Conservation (phyloP, 2,329 filamentous ascomycete genomes). For the Colletotrichum gloeosporioides region DNA sequence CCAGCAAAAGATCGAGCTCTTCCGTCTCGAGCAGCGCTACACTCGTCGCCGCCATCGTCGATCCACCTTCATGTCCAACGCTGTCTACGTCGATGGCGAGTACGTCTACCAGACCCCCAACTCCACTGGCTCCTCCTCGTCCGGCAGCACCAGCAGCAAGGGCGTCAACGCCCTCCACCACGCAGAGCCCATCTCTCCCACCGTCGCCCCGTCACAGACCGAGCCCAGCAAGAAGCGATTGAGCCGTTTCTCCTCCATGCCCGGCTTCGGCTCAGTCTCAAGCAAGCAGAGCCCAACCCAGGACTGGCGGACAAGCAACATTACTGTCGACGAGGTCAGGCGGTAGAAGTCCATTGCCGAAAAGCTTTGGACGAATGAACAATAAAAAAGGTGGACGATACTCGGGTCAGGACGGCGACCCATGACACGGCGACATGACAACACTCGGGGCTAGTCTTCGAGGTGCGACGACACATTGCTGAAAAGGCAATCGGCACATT, state of each 20-base stretch:
- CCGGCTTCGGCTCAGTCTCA: conserved; percentile 53
- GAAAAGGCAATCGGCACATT: conserved; percentile 8
- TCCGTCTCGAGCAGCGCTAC: conserved; percentile 94
- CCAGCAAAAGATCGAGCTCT: conserved; percentile 81
- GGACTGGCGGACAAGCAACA: conserved; percentile 46
- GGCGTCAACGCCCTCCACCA: conserved; percentile 42
- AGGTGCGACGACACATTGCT: conserved; percentile 15
- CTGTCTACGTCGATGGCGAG: conserved; percentile 93
- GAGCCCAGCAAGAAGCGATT: conserved; percentile 51
- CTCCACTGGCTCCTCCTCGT: conserved; percentile 61
- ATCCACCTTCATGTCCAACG: conserved; percentile 87
- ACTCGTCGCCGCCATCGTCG: conserved; percentile 86
- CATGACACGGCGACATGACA: conserved; percentile 16
- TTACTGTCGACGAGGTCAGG: conserved; percentile 25
- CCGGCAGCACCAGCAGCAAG: conserved; percentile 40
- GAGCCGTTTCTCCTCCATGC: conserved; percentile 62
- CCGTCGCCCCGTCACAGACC: conserved; percentile 26
- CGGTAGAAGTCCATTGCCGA: background rate
- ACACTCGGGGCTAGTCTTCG: conserved; percentile 9
- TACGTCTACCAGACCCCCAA: conserved; percentile 80
- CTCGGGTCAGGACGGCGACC: background rate
- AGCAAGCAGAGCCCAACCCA: conserved; percentile 39
- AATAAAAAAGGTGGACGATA: background rate
- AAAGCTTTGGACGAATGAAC: background rate
- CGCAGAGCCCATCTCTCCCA: conserved; percentile 32